Conservation (phyloP, 192 early-diverging fungal genomes). For the Coemansia sp. region DNA sequence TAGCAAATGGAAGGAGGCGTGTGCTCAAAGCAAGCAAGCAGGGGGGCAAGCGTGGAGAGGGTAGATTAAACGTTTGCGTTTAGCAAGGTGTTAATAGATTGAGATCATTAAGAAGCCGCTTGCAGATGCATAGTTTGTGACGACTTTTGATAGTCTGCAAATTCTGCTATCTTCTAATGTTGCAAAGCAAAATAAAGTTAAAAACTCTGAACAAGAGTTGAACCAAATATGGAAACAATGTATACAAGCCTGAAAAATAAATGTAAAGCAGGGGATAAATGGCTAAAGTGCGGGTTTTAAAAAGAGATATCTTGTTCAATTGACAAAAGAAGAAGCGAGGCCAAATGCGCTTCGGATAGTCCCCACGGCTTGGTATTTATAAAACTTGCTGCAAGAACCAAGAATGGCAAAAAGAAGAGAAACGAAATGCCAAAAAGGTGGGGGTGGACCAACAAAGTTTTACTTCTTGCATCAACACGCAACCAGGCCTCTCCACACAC, state of each 20-base stretch:
- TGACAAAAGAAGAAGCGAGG: not conserved
- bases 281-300: not conserved
- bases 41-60: no score
- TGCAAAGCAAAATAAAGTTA: no score
- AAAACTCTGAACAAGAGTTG: no score
- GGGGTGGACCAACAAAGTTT: not conserved
- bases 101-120: not conserved
- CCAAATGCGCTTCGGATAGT: not conserved
- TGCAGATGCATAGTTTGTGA: conserved; percentile 3
- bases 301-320: not conserved
- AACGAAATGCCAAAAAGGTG: not conserved
- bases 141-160: not conserved
- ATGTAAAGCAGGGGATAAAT: not conserved
- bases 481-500: not conserved
- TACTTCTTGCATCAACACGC: not conserved
- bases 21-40: not conserved
- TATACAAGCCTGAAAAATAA: no score
- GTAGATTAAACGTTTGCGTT: no score
- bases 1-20: not conserved
- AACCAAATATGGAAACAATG: no score
- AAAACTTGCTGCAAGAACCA: not conserved
- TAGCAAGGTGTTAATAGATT: not conserved
- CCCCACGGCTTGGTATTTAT: conserved; percentile 9
- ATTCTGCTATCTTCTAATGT: not conserved
- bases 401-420: not conserved